Percentiles rank a stretch among this genome's conserved stretches.
phyloP scores from a whole-genome alignment of 306 rosid species.

The Luffa aegyptiaca region DNA sequence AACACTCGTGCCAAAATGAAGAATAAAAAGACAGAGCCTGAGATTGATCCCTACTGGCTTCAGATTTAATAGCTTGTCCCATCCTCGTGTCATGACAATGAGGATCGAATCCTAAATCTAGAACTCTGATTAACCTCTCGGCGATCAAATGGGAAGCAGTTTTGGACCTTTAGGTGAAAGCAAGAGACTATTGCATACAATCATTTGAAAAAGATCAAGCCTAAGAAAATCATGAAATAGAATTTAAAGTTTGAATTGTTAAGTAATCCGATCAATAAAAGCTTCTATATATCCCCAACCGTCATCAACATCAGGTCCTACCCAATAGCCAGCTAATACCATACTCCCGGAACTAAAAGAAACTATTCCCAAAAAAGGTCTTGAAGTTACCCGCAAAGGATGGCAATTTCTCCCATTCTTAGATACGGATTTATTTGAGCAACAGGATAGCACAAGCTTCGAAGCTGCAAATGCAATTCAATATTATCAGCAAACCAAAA shows the following conservation, averaged over 20 bases:
- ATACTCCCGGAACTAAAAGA: constrained; percentile 21
- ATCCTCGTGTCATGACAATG: background rate
- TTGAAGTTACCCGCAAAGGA: constrained; percentile 20
- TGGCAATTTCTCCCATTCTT: constrained; percentile 18
- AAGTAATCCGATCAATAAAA: constrained; percentile 35
- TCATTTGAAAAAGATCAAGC: background rate
- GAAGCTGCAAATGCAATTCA: constrained; percentile 51
- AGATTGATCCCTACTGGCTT: background rate
- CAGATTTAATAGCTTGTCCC: background rate
- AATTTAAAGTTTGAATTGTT: constrained; percentile 18
- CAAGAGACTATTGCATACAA: background rate
- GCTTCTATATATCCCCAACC: constrained; percentile 93
- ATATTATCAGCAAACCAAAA: constrained; percentile 11
- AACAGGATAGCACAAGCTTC: constrained; percentile 22
- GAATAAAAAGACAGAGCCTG: background rate
- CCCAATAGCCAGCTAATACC: constrained; percentile 76
- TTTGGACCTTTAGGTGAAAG: background rate
- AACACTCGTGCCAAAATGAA: background rate
- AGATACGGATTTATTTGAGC: constrained; percentile 14
- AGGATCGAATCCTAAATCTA: background rate
- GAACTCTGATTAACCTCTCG: background rate
- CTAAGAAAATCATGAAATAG: background rate
- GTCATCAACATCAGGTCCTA: constrained; percentile 87
- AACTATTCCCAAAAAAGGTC: constrained; percentile 19
- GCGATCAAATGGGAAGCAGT: background rate